Conservation (phyloP, 805 yeast species). For the Lachancea waltii region DNA sequence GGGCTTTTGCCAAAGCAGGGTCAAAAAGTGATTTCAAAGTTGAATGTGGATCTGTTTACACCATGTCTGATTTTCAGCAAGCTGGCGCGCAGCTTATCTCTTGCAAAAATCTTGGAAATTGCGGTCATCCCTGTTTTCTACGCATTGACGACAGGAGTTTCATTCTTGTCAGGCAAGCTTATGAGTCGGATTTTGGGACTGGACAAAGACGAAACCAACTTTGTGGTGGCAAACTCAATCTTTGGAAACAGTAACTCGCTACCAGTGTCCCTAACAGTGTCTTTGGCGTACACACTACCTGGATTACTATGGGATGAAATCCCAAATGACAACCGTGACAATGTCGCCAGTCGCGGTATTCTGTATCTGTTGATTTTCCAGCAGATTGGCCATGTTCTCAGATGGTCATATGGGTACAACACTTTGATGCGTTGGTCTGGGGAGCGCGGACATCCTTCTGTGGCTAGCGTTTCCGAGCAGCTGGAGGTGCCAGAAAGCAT, state of each 20-base stretch:
- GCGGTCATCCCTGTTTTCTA: conserved; percentile 79
- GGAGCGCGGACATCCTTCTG: conserved; percentile 13
- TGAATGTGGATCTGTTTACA: conserved; percentile 89
- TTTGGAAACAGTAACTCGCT: conserved; percentile 93
- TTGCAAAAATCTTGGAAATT: conserved; percentile 72
- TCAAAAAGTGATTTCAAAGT: conserved; percentile 67
- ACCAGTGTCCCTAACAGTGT: conserved; percentile 84
- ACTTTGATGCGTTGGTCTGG: conserved; percentile 49
- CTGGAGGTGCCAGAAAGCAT: conserved; percentile 3
- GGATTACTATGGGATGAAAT: conserved; percentile 70
- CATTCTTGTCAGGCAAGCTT: conserved; percentile 54
- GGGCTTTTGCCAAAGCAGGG: conserved; percentile 64
- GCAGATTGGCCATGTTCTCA: conserved; percentile 72
- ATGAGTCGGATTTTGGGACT: conserved; percentile 49
- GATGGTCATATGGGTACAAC: conserved; percentile 88
- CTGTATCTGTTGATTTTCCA: conserved; percentile 69
- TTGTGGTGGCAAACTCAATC: conserved; percentile 94
- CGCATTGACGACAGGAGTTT: conserved; percentile 73
- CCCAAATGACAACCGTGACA: conserved; percentile 57
- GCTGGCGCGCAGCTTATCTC: conserved; percentile 57
- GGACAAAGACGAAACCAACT: conserved; percentile 74
- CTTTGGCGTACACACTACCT: conserved; percentile 71
- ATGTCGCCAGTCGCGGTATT: conserved; percentile 73
- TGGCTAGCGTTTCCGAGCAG: conserved; percentile 5
- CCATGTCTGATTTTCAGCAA: conserved; percentile 92